Conservation (phyloP, 2,329 filamentous ascomycete genomes). For the Huntiella bhutanensis region DNA sequence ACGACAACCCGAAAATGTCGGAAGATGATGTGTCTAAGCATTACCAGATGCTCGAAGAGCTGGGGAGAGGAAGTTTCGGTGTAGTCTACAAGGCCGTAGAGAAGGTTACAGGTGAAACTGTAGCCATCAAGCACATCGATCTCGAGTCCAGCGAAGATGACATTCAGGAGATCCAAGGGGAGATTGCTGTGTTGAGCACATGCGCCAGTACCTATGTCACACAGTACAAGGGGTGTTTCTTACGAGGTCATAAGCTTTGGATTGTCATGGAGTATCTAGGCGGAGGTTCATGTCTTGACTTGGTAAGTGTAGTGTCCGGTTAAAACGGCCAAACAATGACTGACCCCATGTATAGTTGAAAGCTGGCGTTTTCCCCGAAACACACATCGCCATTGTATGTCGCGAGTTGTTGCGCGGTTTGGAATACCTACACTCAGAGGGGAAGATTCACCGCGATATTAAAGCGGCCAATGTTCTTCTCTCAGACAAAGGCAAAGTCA, state of each 20-base stretch:
- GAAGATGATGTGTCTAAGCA: constrained; percentile 56
- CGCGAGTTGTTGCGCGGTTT: constrained; percentile 77
- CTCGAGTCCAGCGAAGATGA: constrained; percentile 97
- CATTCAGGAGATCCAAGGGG: constrained; percentile 93
- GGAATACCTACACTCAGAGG: constrained; percentile 82
- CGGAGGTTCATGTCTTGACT: constrained; percentile 81
- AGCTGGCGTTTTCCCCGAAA: constrained; percentile 73
- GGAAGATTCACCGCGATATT: constrained; percentile 92
- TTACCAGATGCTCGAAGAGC: constrained; percentile 90
- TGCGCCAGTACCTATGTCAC: constrained; percentile 89
- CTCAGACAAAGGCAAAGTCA: constrained; percentile 78
- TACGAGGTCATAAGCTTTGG: constrained; percentile 94
- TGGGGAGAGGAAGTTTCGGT: constrained; percentile 90
- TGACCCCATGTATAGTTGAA: constrained; percentile 42
- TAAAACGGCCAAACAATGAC: not conserved
- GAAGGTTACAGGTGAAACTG: constrained; percentile 71
- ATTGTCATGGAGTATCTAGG: constrained; percentile 98
- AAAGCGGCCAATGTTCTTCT: constrained; percentile 93
- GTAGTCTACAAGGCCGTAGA: constrained; percentile 95
- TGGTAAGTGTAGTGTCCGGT: constrained; percentile 38
- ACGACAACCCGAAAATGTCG: constrained; percentile 23
- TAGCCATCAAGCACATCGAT: constrained; percentile 97
- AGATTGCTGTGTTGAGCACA: constrained; percentile 86
- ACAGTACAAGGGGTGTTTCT: constrained; percentile 88
- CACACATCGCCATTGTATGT: constrained; percentile 84